phyloP scores from a whole-genome alignment of 805 yeast species.

The Suhomyces prunicola region DNA sequence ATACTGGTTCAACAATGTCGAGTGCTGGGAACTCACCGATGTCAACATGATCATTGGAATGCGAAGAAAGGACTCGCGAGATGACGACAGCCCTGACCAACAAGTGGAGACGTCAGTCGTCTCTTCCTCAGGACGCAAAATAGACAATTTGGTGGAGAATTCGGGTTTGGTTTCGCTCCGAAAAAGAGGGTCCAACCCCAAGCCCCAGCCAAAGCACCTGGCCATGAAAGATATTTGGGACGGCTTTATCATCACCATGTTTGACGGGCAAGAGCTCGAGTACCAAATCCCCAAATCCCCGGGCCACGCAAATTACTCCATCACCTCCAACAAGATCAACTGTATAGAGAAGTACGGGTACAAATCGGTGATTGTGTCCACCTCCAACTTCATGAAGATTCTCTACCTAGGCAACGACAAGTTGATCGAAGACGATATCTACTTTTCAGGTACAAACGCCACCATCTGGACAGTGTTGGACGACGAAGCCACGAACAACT shows the following conservation, averaged over 20 bases:
- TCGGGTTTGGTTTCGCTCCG: conserved; percentile 19
- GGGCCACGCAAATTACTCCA: conserved; percentile 26
- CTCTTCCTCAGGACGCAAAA: background rate
- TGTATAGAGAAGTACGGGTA: conserved; percentile 71
- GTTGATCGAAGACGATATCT: conserved; percentile 56
- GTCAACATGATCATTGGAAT: conserved; percentile 71
- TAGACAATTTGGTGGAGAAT: conserved; percentile 7
- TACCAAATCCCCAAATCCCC: conserved; percentile 55
- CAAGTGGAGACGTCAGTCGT: background rate
- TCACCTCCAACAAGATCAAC: conserved; percentile 54
- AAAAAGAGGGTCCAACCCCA: conserved; percentile 10
- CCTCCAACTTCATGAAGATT: conserved; percentile 71
- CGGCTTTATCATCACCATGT: conserved; percentile 69
- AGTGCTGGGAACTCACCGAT: conserved; percentile 77
- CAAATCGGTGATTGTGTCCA: conserved; percentile 70
- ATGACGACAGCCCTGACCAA: conserved; percentile 9
- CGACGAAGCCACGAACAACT: conserved; percentile 8
- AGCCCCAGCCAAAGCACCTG: background rate
- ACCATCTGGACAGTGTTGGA: conserved; percentile 21
- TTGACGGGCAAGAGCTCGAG: conserved; percentile 58
- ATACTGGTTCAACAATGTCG: conserved; percentile 63
- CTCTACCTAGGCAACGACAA: conserved; percentile 76
- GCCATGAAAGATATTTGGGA: conserved; percentile 51
- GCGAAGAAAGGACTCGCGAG: conserved; percentile 26
- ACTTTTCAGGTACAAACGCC: conserved; percentile 39